Evolutionary conservation across 306 rosid species (phyloP).

Genomic region (Acacia acuminata): DNA sequence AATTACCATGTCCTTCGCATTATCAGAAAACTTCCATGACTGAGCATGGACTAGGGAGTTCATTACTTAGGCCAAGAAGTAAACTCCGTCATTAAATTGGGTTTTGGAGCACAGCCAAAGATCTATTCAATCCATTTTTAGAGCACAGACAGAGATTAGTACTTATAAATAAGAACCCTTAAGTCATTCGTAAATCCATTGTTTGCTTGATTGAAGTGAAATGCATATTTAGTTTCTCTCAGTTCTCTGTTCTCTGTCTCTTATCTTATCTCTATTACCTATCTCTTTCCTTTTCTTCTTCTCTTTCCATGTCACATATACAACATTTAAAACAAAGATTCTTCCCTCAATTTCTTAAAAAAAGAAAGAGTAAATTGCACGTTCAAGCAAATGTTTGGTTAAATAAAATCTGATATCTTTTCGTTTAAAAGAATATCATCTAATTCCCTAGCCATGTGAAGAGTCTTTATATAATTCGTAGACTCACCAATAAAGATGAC

Average conservation of each 20-base stretch:
- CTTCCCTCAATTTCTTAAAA: not conserved
- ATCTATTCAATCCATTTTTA: not conserved
- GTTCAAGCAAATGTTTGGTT: not conserved
- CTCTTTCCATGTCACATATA: not conserved
- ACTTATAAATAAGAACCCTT: no score
- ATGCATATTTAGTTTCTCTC: no score
- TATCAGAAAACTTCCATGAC: not conserved
- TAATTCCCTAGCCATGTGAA: not conserved
- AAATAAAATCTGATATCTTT: not conserved
- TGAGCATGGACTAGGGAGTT: not conserved
- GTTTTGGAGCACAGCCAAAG: not conserved
- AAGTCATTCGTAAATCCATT: no score
- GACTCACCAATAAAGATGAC: conserved; percentile 94
- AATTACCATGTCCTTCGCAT: not conserved
- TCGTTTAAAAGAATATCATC: not conserved
- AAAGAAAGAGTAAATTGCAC: not conserved
- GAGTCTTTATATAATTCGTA: conserved; percentile 26
- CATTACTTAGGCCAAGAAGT: not conserved
- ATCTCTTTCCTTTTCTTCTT: no score
- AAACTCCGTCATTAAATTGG: not conserved
- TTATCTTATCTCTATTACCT: no score
- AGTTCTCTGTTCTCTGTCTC: no score
- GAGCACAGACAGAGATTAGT: no score
- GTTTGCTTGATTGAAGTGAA: no score
- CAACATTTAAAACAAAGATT: not conserved